A percentile compares a stretch with the other conserved stretches of the same genome.
These are phyloP conservation scores for Acidiella bohemica DNA, from an alignment of 495 filamentous ascomycete genomes.

Conservation along the genomic window DNA sequence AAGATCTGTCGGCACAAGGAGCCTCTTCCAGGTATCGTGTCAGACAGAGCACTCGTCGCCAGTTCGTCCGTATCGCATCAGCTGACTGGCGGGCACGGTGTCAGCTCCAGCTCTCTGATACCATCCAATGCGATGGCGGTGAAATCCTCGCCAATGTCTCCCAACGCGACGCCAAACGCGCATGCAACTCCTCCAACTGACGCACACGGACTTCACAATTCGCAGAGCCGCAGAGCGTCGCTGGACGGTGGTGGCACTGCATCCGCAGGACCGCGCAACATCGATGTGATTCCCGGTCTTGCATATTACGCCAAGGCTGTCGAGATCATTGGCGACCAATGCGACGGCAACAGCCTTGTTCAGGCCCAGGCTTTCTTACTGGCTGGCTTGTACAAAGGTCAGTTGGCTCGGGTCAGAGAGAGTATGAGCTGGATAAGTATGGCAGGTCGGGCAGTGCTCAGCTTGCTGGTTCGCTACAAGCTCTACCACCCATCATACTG, in stretches of 20 bases:
- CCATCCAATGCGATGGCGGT: too few relatives aligned
- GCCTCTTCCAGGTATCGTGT: conserved; percentile 46
- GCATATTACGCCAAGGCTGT: conserved; percentile 81
- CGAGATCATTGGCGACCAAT: conserved; percentile 66
- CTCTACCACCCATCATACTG: conserved; percentile 13
- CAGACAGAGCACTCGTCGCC: conserved; percentile 23
- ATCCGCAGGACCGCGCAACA: conserved; percentile 38
- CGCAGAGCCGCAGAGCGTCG: not conserved
- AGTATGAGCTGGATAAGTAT: conserved; percentile 77
- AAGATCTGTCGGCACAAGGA: conserved; percentile 59
- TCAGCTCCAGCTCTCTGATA: too few relatives aligned
- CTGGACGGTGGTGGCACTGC: not conserved
- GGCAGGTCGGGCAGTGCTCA: conserved; percentile 61
- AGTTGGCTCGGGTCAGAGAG: conserved; percentile 73
- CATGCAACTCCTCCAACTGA: too few relatives aligned
- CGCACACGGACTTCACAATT: too few relatives aligned
- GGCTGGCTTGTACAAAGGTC: conserved; percentile 76
- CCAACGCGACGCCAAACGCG: too few relatives aligned
- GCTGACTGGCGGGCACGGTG: too few relatives aligned
- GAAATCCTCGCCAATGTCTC: not conserved
- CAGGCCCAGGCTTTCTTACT: conserved; percentile 75
- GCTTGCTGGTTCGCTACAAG: conserved; percentile 60
- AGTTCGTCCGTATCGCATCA: too few relatives aligned
- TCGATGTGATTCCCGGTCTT: conserved; percentile 75
- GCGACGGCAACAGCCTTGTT: conserved; percentile 60